Percentiles rank a stretch among this genome's conserved stretches.
These are phyloP conservation scores for Fagus sylvatica DNA, from an alignment of 306 rosid species.

Conservation along the genomic window DNA sequence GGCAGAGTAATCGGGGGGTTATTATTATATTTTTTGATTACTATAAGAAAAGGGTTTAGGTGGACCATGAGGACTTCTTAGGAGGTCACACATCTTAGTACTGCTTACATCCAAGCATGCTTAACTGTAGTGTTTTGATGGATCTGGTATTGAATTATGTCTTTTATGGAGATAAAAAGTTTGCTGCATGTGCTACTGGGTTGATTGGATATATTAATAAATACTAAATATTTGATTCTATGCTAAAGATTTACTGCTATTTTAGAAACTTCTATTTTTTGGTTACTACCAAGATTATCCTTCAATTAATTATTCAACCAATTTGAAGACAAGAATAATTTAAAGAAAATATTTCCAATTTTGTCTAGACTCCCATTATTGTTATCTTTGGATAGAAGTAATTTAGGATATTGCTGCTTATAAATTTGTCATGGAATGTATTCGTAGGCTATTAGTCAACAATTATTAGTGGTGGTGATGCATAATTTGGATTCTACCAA, in stretches of 20 bases:
- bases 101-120: no score
- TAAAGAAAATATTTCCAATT: neutral
- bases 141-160: no score
- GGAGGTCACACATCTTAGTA: no score
- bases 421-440: neutral
- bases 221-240: neutral
- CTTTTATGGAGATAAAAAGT: neutral
- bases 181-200: neutral
- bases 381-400: neutral
- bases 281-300: neutral
- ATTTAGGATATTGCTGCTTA: neutral
- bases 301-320: neutral
- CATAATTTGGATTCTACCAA: neutral
- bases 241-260: neutral
- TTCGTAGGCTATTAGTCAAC: neutral
- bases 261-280: neutral
- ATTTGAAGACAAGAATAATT: neutral
- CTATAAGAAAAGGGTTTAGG: no score
- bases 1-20: no score
- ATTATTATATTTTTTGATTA: no score
- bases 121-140: no score
- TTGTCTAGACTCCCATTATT: neutral
- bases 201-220: neutral
- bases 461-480: neutral
- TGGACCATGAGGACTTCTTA: no score